Base-by-base conservation (phyloP, 2,329 filamentous ascomycete genomes). In the Pyrenophora tritici-repentis region DNA sequence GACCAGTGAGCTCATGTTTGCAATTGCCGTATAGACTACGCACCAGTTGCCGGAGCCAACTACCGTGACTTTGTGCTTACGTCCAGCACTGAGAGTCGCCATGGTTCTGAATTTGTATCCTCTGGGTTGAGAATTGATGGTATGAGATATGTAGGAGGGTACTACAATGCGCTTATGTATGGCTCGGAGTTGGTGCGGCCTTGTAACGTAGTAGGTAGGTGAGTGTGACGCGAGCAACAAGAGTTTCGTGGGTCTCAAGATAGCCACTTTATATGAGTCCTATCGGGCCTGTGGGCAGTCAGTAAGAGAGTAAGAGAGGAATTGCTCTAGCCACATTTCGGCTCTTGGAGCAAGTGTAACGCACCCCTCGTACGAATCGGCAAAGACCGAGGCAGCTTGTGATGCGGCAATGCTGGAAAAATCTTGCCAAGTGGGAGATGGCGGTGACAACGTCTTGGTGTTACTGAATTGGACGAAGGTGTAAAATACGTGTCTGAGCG, bases 31-130 rank as follows among this genome's bases (percentile, higher is more conserved):
- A 35, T 18, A 39, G 37, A 20, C 17, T 39, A 62, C 80, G 55
- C 80, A 93, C 91, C 94, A 99, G 76, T 99, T 99, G 67, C 94
- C 94, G 44, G 93, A 97, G 65, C 94, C 94, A 61, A 99, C 85
- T 44, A 99, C 85, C 56, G 91, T 92, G 68, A 97, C 90, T 81
- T 91, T 95, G 83, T 96, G 91, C 77, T 88, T 91, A 78, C 85
- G 89, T 56, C 79, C 78, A 48, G 81, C 71, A 53, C 75, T 74
- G 37, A 82, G 71, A 18, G 75, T 76, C 45, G 79, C 76, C 79
- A 82, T 82, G 58, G 53, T 70, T 56, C 57, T 64, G 24, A 37
- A 51, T 33, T 39, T 47, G 13, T 35, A 31, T 20, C 41, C 13
- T 50, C 39, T 58, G 34, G 10, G 22, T 47, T 41, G 41, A 7